Evolutionary conservation across 352 stramenopile species (phyloP), one percentile per base, ranked within the genome.

Genomic region (Phytophthora syringae): DNA sequence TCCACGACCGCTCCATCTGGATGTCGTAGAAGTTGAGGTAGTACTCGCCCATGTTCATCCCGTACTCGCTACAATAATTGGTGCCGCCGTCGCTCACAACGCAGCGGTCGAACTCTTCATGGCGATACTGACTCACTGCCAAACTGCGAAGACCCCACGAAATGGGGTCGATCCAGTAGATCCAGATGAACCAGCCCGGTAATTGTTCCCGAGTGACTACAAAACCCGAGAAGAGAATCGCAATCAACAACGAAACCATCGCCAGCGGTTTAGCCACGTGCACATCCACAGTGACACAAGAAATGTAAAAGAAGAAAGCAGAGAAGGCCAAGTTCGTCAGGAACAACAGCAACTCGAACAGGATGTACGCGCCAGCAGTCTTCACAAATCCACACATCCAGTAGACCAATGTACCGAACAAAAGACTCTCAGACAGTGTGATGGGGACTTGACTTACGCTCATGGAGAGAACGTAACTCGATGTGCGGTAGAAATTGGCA

Each of bases 101-200:
- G 51, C 67, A 79, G 20, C 51, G 40, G 25, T 79, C 48, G 39
- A 77, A 76, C n/a, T 54, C 24, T 3, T 52, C 49, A 39, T 78
- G 64, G 22, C 60, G 60, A 53, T 78, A 80, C 52, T 80, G 64
- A 22, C 48, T 75, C 28, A 80, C 56, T 11, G 69, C 69, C 11
- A 84, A 36, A 39, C 55, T 67, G 21, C 78, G 76, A 20, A 80
- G 60, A 11, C 58, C 52, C 80, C 80, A 89, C 5, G 67, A 49
- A 22, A 88, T 74, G 1, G 81, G 81, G 37, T 87, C 73, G 12
- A 89, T 43, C 65, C 71, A 88, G 60, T 86, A 89, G 16, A 86
- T 37, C 81, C 81, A 90, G 13, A 80, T 71, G 43, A 75, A 81
- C 44, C 65, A 77, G 49, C 60, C 59, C 0, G 78, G 80, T 2